phyloP scores from a whole-genome alignment of 176 grass and related monocot species.

The Triticum timopheevii region DNA sequence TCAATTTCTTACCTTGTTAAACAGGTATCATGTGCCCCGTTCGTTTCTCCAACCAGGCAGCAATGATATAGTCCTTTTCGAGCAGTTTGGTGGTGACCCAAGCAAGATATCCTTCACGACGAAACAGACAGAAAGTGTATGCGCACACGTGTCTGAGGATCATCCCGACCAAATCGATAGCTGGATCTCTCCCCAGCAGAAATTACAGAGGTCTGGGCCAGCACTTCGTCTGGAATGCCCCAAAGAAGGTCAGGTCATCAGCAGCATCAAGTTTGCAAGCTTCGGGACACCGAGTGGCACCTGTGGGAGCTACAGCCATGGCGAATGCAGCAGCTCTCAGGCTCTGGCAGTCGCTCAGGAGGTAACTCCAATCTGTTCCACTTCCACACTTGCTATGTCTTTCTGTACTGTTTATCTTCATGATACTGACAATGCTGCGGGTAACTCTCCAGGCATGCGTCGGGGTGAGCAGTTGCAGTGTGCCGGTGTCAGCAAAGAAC shows the following conservation, averaged over 20 bases:
- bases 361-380: slow-evolving; percentile 48
- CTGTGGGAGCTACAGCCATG: slow-evolving; percentile 75
- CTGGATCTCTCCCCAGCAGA: slow-evolving; percentile 46
- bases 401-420: neutral
- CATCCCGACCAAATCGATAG: slow-evolving; percentile 74
- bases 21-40: slow-evolving; percentile 89
- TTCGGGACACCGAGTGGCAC: slow-evolving; percentile 84
- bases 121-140: slow-evolving; percentile 58
- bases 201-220: slow-evolving; percentile 45
- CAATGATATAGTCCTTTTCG: slow-evolving; percentile 87
- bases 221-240: slow-evolving; percentile 73
- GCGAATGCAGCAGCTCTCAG: slow-evolving; percentile 70
- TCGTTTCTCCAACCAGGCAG: slow-evolving; percentile 72
- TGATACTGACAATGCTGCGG: slow-evolving; percentile 16
- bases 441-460: slow-evolving; percentile 65
- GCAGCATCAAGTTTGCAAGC: slow-evolving; percentile 85
- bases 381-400: slow-evolving; percentile 16
- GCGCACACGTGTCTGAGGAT: slow-evolving; percentile 72
- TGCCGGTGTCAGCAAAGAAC: slow-evolving; percentile 61
- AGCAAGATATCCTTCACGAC: slow-evolving; percentile 74
- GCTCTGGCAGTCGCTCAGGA: slow-evolving; percentile 74
- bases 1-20: slow-evolving; percentile 32
- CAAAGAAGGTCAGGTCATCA: slow-evolving; percentile 64
- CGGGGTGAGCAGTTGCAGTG: slow-evolving; percentile 62
- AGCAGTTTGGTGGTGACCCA: slow-evolving; percentile 87